phyloP scores from a whole-genome alignment of 2,329 filamentous ascomycete genomes.

The Diaporthe nobilis region DNA sequence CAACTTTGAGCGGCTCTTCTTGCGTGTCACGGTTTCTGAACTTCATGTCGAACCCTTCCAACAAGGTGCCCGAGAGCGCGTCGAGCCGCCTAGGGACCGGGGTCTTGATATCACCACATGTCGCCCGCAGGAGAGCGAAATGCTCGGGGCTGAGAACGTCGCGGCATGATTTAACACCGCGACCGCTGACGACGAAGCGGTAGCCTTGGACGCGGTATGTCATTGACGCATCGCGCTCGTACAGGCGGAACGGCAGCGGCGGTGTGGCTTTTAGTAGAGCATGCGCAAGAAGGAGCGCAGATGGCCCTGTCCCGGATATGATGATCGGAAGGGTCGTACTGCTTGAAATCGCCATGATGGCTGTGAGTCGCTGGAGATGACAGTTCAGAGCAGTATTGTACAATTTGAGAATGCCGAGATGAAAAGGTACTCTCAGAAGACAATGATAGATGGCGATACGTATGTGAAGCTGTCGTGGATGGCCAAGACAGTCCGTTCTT shows the following conservation, averaged over 20 bases:
- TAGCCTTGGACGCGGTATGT: slow-evolving; percentile 10
- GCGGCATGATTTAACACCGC: slow-evolving; percentile 15
- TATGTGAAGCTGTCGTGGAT: neutral
- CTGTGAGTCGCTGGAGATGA: neutral
- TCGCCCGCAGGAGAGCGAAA: neutral
- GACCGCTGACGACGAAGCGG: slow-evolving; percentile 6
- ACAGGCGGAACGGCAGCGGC: slow-evolving; percentile 2
- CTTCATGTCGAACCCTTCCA: neutral
- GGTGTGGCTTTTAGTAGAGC: neutral
- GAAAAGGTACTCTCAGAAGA: too few relatives aligned
- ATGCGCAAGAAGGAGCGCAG: slow-evolving; percentile 8
- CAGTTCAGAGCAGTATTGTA: neutral
- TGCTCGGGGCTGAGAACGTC: slow-evolving; percentile 6
- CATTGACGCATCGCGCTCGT: slow-evolving; percentile 12
- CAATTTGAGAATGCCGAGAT: neutral
- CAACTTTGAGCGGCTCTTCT: neutral
- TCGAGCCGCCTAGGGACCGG: neutral
- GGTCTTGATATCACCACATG: slow-evolving; percentile 1
- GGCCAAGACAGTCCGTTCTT: neutral
- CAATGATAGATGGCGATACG: neutral
- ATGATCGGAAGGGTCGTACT: neutral
- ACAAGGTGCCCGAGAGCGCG: neutral
- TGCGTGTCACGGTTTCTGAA: neutral
- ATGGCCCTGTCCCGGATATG: slow-evolving; percentile 1
- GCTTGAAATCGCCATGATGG: neutral